phyloP scores from a whole-genome alignment of 768 basidiomycete genomes.

The Pulveroboletus sp. region DNA sequence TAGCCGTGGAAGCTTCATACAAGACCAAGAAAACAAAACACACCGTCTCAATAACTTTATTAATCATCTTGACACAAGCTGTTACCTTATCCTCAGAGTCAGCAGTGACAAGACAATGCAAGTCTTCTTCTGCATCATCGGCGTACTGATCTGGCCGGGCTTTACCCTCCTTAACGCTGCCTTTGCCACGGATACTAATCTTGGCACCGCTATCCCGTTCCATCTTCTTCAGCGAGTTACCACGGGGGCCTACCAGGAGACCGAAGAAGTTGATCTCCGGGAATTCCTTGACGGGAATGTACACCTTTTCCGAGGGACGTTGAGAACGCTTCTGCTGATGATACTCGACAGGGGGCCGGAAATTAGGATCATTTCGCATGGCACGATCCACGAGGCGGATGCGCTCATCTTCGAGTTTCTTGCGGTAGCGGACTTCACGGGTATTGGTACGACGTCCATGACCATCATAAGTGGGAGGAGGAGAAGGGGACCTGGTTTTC shows the following conservation, averaged over 20 bases:
- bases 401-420: slow-evolving; percentile 90
- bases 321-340: slow-evolving; percentile 92
- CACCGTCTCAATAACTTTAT: slow-evolving; percentile 96
- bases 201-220: slow-evolving; percentile 97
- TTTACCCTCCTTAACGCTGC: slow-evolving; percentile 98
- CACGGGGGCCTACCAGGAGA: slow-evolving; percentile 94
- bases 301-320: slow-evolving; percentile 95
- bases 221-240: slow-evolving; percentile 99
- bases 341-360: slow-evolving; percentile 95
- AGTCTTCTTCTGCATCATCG: slow-evolving; percentile 97
- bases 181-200: slow-evolving; percentile 97
- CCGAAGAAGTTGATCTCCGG: slow-evolving; percentile 99
- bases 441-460: slow-evolving; percentile 99
- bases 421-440: slow-evolving; percentile 96
- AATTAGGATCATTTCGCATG: slow-evolving; percentile 97
- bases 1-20: not conserved
- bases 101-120: slow-evolving; percentile 94
- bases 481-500: slow-evolving; percentile 77
- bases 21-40: slow-evolving; percentile 26
- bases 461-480: slow-evolving; percentile 94
- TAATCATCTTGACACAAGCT: slow-evolving; percentile 91
- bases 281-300: slow-evolving; percentile 99
- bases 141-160: slow-evolving; percentile 91
- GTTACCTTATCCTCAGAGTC: slow-evolving; percentile 91
- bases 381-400: slow-evolving; percentile 91